These are phyloP conservation scores for Coleophoma crateriformis DNA, from an alignment of 2,329 filamentous ascomycete species.

Conservation along the genomic window DNA sequence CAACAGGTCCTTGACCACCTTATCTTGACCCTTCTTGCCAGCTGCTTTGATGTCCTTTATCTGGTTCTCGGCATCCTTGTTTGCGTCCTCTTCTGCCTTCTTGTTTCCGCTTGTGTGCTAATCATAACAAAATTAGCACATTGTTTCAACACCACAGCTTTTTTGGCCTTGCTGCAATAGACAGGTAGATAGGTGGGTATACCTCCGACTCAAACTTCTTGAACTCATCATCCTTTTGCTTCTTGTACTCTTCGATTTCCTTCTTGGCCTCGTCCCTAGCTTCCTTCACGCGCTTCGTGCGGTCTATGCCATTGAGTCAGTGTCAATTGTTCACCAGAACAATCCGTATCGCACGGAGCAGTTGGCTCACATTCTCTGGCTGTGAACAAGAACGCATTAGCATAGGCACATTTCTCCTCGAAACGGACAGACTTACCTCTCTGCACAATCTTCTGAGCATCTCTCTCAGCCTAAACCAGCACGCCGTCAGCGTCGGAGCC, in stretches of 20 bases:
- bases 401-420: no score
- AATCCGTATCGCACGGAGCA: constrained; percentile 8
- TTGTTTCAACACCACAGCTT: no score
- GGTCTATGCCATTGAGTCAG: constrained; percentile 48
- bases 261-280: constrained; percentile 95
- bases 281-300: constrained; percentile 95
- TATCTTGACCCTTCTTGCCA: constrained; percentile 71
- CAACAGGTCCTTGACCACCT: constrained; percentile 79
- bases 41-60: constrained; percentile 77
- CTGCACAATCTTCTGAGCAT: constrained; percentile 98
- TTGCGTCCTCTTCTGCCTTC: constrained; percentile 72
- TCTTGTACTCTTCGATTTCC: constrained; percentile 90
- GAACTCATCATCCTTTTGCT: constrained; percentile 88
- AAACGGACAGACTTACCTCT: constrained; percentile 57
- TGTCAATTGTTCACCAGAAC: constrained; percentile 18
- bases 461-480: constrained; percentile 74
- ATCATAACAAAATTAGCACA: neutral
- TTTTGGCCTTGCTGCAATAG: no score
- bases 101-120: constrained; percentile 92
- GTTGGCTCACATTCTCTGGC: constrained; percentile 76
- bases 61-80: constrained; percentile 74
- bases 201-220: constrained; percentile 83
- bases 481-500: constrained; percentile 28
- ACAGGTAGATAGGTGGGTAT: constrained; percentile 3
- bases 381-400: constrained; percentile 28